Evolutionary conservation across 306 rosid genomes (phyloP).

Genomic region (Ceratonia siliqua): DNA sequence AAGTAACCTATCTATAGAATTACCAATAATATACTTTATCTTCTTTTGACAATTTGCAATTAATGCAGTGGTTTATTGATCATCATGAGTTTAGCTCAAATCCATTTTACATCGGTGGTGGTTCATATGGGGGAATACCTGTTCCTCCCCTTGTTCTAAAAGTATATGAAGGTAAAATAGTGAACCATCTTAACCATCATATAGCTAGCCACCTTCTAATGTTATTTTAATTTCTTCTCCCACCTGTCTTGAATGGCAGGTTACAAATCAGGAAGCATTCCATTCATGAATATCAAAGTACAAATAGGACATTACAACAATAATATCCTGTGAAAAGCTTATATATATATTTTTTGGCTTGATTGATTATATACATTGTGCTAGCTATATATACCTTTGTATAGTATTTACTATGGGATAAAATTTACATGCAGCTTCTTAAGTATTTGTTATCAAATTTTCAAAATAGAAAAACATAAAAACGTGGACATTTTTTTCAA

Average conservation of each 20-base stretch:
- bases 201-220: neutral
- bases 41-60: neutral
- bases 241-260: constrained; percentile 33
- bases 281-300: constrained; percentile 56
- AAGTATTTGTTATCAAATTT: too few species aligned
- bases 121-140: constrained; percentile 50
- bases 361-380: neutral
- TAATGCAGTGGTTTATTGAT: constrained; percentile 53
- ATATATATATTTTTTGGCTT: neutral
- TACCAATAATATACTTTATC: neutral
- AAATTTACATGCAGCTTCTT: too few species aligned
- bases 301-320: neutral
- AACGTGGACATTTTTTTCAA: too few species aligned
- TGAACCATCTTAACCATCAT: neutral
- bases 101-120: constrained; percentile 54
- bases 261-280: constrained; percentile 32
- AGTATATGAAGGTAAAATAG: constrained; percentile 46
- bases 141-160: constrained; percentile 35
- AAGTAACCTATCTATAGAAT: too few species aligned
- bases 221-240: neutral
- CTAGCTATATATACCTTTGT: too few species aligned
- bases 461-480: too few species aligned
- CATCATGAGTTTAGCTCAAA: constrained; percentile 54
- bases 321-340: neutral
- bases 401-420: too few species aligned